phyloP scores from a whole-genome alignment of 2,329 filamentous ascomycete genomes.

The Colletotrichum sp. region DNA sequence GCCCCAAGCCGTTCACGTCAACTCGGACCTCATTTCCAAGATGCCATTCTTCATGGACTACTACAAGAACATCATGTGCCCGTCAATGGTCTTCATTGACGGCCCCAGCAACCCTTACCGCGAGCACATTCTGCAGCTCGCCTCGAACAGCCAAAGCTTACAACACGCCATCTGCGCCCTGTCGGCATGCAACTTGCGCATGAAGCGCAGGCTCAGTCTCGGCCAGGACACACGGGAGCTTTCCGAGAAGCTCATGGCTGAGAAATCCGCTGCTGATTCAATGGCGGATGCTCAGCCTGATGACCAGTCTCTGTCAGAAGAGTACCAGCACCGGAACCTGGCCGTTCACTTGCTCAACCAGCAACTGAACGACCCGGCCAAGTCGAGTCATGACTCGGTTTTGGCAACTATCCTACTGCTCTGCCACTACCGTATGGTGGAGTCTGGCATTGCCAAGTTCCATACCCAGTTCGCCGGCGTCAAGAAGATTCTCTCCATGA shows the following conservation, averaged over 20 bases:
- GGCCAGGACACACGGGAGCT: constrained; percentile 61
- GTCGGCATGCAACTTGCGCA: constrained; percentile 87
- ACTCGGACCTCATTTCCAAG: constrained; percentile 72
- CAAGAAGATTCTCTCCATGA: constrained; percentile 84
- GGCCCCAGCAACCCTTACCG: constrained; percentile 85
- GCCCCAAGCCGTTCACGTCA: constrained; percentile 54
- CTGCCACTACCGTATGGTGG: constrained; percentile 91
- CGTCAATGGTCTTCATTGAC: constrained; percentile 91
- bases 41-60: constrained; percentile 92
- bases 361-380: constrained; percentile 77
- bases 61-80: constrained; percentile 91
- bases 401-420: constrained; percentile 86
- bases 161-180: constrained; percentile 92
- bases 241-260: constrained; percentile 51
- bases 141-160: constrained; percentile 79
- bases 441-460: constrained; percentile 91
- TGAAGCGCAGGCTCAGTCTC: constrained; percentile 74
- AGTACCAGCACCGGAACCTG: constrained; percentile 79
- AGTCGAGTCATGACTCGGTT: constrained; percentile 83
- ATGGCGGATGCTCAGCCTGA: constrained; percentile 54
- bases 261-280: constrained; percentile 49
- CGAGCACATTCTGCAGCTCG: constrained; percentile 80
- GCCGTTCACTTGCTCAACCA: constrained; percentile 85
- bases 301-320: constrained; percentile 76
- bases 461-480: constrained; percentile 93